phyloP scores from a whole-genome alignment of 2,329 filamentous ascomycete species.

The Dothistroma pini region DNA sequence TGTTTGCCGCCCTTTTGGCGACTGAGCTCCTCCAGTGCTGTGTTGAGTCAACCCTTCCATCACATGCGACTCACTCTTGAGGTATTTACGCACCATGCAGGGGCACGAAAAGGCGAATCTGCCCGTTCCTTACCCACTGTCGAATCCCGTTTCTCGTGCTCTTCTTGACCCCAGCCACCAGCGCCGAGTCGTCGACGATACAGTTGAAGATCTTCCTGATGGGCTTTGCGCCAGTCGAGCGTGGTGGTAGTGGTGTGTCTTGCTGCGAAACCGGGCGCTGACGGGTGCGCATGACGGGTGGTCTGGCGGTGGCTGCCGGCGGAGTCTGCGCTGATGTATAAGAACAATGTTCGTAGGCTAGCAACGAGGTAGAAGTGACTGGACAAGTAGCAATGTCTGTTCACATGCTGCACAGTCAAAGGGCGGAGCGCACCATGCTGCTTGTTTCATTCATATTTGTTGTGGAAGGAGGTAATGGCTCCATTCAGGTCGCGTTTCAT shows the following conservation, averaged over 20 bases:
- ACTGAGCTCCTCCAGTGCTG: conserved; percentile 47
- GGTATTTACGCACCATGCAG: conserved; percentile 44
- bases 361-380: not conserved
- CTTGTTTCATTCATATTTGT: conserved; percentile 5
- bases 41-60: conserved; percentile 10
- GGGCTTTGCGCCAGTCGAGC: conserved; percentile 18
- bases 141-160: conserved; percentile 51
- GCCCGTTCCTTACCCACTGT: conserved; percentile 49
- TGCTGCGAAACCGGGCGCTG: conserved; percentile 30
- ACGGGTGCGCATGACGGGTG: conserved; percentile 27
- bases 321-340: conserved; percentile 12
- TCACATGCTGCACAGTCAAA: conserved; percentile 1
- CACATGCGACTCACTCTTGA: not conserved
- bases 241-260: conserved; percentile 15
- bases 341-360: conserved; percentile 10
- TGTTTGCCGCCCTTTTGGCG: conserved; percentile 42
- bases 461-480: not conserved
- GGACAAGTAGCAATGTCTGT: conserved; percentile 3
- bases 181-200: conserved; percentile 51
- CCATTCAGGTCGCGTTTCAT: not conserved
- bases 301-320: conserved; percentile 8
- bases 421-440: conserved; percentile 8
- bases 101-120: conserved; percentile 50
- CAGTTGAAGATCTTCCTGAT: conserved; percentile 51
- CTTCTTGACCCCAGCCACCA: conserved; percentile 50